Conservation (phyloP, 805 yeast species). For the Cyberlindnera xishuangbannaensis region DNA sequence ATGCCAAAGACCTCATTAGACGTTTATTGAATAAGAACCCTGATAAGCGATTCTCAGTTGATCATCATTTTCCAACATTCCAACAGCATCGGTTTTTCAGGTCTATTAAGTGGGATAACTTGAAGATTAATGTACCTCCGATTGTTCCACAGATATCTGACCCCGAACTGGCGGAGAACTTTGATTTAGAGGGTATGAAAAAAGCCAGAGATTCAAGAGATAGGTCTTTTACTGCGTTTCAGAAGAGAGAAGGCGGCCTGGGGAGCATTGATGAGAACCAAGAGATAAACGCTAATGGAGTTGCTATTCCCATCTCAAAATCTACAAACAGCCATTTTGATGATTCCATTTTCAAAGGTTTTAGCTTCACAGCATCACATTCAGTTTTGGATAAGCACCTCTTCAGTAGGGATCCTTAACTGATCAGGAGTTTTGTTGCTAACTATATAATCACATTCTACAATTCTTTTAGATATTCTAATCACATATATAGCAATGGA, state of each 20-base stretch:
- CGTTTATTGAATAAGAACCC: conserved; percentile 67
- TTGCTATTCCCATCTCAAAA: background rate
- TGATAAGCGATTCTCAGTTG: conserved; percentile 56
- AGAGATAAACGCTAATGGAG: too few species aligned
- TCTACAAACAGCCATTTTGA: conserved; percentile 4
- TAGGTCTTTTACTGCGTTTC: too few species aligned
- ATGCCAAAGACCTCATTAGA: conserved; percentile 67
- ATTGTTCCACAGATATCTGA: conserved; percentile 69
- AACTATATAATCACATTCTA: too few species aligned
- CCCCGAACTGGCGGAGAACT: conserved; percentile 76
- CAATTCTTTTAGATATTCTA: too few species aligned
- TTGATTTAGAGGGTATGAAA: conserved; percentile 66
- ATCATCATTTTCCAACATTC: conserved; percentile 34
- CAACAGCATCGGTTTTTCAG: conserved; percentile 71
- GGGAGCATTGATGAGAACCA: too few species aligned
- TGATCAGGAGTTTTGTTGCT: too few species aligned
- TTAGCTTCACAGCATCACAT: conserved; percentile 39
- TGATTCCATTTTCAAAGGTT: conserved; percentile 33
- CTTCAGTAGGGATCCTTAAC: background rate
- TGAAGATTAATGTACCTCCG: conserved; percentile 56
- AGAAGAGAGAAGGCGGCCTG: too few species aligned
- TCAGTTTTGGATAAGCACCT: conserved; percentile 28
- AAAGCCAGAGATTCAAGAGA: conserved; percentile 30
- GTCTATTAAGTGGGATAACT: conserved; percentile 58
- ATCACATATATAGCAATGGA: too few species aligned